Base-by-base conservation (phyloP, 148 eudicot species). In the Mesembryanthemum crystallinum region DNA sequence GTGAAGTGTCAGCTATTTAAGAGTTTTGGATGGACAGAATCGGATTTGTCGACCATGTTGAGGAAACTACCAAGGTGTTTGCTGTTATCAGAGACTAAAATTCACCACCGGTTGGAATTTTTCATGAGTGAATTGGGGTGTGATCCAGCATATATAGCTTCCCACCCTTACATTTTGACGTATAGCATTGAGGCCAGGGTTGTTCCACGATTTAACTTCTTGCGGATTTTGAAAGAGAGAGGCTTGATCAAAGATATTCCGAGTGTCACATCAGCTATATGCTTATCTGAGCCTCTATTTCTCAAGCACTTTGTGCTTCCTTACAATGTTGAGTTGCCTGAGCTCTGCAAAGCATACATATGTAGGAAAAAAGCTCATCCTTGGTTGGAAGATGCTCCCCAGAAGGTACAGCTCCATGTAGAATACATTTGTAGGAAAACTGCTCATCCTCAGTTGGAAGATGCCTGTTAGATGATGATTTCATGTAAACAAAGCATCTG, bases 21-120 rank as follows among this genome's bases (percentile, higher is more conserved):
- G 78, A 84, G 84, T 75, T 84, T 75, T 75, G 87, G 87, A 29
- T 81, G 78, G 84, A 81, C 76, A 21, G 80, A 78, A 45, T 69
- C 29, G 21, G 82, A 81, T 25, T 65, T 84, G 23, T 55, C 15
- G n/a, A 76, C 71, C 15, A 20, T 75, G 73, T 52, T 51, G 20
- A 81, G 67, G 65, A 29, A 70, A 43, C 45, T 39, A 11, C 83
- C 87, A 7, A 30, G 24, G 20, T 69, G 77, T 76, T 57, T 84
- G 57, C 32, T 29, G 39, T 29, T 71, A 13, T 78, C 84, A 21
- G 87, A 84, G 71, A 35, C 14, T 4, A 57, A 20, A 20, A 59
- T 78, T 11, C 60, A 80, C 0, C 69, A 30, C 7, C 28, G 63
- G 20, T 83, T 79, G 77, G 35, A 69, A 7, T 78, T 62, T 65